phyloP scores from a whole-genome alignment of 2,329 filamentous ascomycete genomes.

The Penicillium oxalicum region DNA sequence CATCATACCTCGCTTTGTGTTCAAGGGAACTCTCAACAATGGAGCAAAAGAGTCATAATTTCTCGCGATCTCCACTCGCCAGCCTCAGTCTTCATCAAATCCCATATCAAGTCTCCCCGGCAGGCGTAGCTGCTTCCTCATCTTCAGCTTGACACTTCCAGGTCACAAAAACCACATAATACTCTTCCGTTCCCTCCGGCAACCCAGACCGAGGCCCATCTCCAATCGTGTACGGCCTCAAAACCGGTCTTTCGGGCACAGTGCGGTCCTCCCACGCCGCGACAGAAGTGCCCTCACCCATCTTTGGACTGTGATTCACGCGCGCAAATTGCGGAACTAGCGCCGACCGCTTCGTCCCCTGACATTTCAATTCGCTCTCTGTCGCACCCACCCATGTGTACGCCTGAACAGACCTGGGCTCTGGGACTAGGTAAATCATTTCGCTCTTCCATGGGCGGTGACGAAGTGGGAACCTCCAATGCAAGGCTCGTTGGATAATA shows the following conservation, averaged over 20 bases:
- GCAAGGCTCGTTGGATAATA: background rate
- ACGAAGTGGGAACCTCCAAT: background rate
- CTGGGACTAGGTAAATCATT: background rate
- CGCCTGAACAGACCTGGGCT: background rate
- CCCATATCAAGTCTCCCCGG: no score
- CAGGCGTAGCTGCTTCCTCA: background rate
- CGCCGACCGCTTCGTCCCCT: background rate
- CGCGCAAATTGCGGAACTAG: background rate
- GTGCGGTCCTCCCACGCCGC: background rate
- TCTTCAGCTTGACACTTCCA: background rate
- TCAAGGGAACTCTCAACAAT: no score
- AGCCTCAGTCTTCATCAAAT: no score
- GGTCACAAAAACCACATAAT: constrained; percentile 1
- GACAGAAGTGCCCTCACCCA: background rate
- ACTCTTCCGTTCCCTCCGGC: background rate
- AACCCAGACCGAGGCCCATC: background rate
- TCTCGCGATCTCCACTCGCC: no score
- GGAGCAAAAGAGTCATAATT: no score
- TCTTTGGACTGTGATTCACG: background rate
- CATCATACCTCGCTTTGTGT: no score
- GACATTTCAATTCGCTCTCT: background rate
- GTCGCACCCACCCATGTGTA: background rate
- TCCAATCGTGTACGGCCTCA: background rate
- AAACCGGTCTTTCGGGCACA: background rate
- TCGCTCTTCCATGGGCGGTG: background rate